Evolutionary conservation across 768 basidiomycete genomes (phyloP), one percentile per base, ranked within the genome.

Genomic region (Hydnomerulius pinastri): DNA sequence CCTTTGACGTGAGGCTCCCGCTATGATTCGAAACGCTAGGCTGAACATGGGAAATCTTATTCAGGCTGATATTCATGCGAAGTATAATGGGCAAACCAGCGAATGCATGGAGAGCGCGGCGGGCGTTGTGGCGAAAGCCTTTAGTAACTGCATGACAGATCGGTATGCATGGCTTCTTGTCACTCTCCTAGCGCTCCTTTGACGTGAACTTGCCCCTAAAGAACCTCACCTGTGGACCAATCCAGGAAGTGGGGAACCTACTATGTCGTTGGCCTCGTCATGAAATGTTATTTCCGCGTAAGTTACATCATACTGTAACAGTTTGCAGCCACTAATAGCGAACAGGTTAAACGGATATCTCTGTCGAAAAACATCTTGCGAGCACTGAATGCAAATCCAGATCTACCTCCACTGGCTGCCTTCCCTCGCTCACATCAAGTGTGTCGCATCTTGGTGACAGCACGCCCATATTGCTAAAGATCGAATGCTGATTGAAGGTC

Each of bases 271-370:
- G 89, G 87, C 13, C 74, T 96, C 43, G 86, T 94, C 48, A 73
- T 99, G 68, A 98, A 98, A 68, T 89, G 85, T 41, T 98, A 98
- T 72, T 98, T 98, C 77, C 85, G 86, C 59, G 95, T 84, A 69
- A 67, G 87, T 76, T 24, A 28, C 33, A 39, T 18, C 17, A 21
- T 43, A 10, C 27, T 43, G 4, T 11, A 15, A n/a, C 40, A 27
- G 12, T 12, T 46, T 44, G 21, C 32, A 11, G 30, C 46, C 45
- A 35, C 50, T 46, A 20, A 43, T 27, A 17, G 3, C 13, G 28
- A 2, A 11, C 61, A 96, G 95, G 83, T 98, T 43, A 90, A 91
- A 70, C 81, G 89, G 49, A 95, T 97, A 66, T 90, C 92, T 1
- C 74, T 98, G 13, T 86, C 92, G 17, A 92, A 92, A 70, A 98